A percentile compares a stretch with the other conserved stretches of the same genome.
phyloP scores from a whole-genome alignment of 345 rosid species.

The Sapria himalayana region DNA sequence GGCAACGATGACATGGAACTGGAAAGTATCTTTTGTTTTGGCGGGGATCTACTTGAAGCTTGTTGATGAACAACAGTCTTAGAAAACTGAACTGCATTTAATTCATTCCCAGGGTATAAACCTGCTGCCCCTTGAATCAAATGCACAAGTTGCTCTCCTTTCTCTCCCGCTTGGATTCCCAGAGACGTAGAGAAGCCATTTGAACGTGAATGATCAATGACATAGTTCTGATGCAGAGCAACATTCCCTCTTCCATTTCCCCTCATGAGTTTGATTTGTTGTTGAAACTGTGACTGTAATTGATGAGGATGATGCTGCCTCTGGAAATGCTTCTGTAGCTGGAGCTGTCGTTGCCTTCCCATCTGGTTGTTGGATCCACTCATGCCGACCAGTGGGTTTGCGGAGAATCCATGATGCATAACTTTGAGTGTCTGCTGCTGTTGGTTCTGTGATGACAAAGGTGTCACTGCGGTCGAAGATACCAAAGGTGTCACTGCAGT shows the following conservation, averaged over 20 bases:
- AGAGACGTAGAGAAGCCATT: constrained; percentile 42
- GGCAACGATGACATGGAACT: constrained; percentile 20
- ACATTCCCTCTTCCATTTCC: constrained; percentile 74
- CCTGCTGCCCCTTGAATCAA: constrained; percentile 50
- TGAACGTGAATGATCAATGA: constrained; percentile 43
- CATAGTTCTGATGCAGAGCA: constrained; percentile 38
- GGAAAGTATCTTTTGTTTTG: constrained; percentile 34
- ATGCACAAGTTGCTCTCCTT: constrained; percentile 42
- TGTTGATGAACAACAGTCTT: constrained; percentile 37
- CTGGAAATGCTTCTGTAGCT: constrained; percentile 48
- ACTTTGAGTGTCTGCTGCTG: constrained; percentile 38
- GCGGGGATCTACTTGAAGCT: constrained; percentile 36
- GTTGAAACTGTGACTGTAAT: constrained; percentile 44
- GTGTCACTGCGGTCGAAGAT: constrained; percentile 36
- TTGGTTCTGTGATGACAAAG: constrained; percentile 29
- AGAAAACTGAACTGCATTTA: constrained; percentile 34
- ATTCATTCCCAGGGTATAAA: constrained; percentile 31
- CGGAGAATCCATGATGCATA: constrained; percentile 33
- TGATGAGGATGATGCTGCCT: constrained; percentile 85
- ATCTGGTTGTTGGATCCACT: constrained; percentile 49
- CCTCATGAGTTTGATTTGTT: constrained; percentile 49
- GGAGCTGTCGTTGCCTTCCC: constrained; percentile 75
- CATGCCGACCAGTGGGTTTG: constrained; percentile 36
- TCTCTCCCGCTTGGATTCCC: constrained; percentile 44
- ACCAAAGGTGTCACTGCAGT: constrained; percentile 35